These are phyloP conservation scores for Peribolospora kevripleyi DNA, from an alignment of 768 basidiomycete species.

Conservation along the genomic window DNA sequence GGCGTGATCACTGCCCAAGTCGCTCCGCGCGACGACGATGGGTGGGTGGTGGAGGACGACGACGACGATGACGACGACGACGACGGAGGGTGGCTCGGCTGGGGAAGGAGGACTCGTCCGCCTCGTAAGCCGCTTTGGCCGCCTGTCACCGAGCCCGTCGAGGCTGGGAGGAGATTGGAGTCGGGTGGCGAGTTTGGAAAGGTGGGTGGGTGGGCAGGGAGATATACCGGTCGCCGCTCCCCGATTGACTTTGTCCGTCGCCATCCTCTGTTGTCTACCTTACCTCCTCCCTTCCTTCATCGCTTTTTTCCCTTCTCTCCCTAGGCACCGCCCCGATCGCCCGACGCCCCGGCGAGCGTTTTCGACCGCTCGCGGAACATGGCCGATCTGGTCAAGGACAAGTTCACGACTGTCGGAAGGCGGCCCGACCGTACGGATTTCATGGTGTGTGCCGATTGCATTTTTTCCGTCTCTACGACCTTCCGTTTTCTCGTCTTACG, in stretches of 20 bases:
- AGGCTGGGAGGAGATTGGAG: slow-evolving; percentile 35
- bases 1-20: no score
- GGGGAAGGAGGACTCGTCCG: background rate
- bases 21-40: slow-evolving; percentile 1
- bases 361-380: background rate
- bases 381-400: background rate
- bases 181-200: slow-evolving; percentile 59
- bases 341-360: background rate
- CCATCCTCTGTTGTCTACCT: slow-evolving; percentile 32
- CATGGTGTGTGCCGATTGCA: background rate
- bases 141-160: background rate
- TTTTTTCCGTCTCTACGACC: slow-evolving; percentile 2
- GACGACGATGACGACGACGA: slow-evolving; percentile 4
- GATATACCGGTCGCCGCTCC: slow-evolving; percentile 21
- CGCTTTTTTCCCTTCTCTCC: background rate
- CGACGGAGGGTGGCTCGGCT: background rate
- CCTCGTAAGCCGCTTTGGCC: slow-evolving; percentile 7
- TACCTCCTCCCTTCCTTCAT: background rate
- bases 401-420: background rate
- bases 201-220: slow-evolving; percentile 27
- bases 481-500: slow-evolving; percentile 2
- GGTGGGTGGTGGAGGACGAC: slow-evolving; percentile 1
- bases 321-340: background rate
- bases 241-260: slow-evolving; percentile 21
- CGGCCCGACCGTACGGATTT: background rate